Base-by-base conservation (phyloP, 192 early-diverging fungal genomes). In the Rhizoclosmatium globosum region DNA sequence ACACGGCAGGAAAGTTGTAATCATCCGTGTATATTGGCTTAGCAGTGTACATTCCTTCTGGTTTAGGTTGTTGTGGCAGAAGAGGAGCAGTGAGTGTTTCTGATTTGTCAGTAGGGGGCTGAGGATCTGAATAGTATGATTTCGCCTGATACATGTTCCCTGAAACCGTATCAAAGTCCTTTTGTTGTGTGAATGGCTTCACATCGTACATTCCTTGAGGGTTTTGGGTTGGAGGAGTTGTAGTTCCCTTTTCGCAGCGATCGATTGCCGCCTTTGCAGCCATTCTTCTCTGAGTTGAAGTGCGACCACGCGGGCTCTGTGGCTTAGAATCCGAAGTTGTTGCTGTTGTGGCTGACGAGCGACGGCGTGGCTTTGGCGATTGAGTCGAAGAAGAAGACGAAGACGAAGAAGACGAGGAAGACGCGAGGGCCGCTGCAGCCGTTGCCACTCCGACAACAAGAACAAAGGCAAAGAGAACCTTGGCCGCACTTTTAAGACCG, bases 41-140 rank as follows among this genome's bases (percentile, higher is more conserved):
- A 9, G 82, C 58, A 42, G 62, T 64, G 75, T 86, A 86, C 85
- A 87, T 91, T n/a, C n/a, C n/a, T n/a, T n/a, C n/a, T n/a, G n/a
- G n/a, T n/a, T n/a, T n/a, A 23, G 69, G 72, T 61, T 38, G 31
- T 21, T 48, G 50, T 45, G 43, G 60, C 47, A 0, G 71, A 72
- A n/a, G 38, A 74, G 53, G 65, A 39, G 47, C 74, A 6, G 60
- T 4, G 60, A 56, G 53, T 56, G 53, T 7, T 7, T 7, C 53
- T 11, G 53, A 19, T 56, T 56, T 56, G 53, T 7, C 53, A 19
- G 53, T 7, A 56, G 53, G 9, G 53, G 53, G 53, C 19, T 7
- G 53, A 11, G 53, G 9, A 56, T 11, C 53, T 56, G 53, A 7
- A 56, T 56, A 7, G 53, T 11, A 56, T 56, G 53, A 19, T 11